These are phyloP conservation scores for Selaginella tamariscina DNA, from an alignment of 75 land plant species.

Conservation along the genomic window DNA sequence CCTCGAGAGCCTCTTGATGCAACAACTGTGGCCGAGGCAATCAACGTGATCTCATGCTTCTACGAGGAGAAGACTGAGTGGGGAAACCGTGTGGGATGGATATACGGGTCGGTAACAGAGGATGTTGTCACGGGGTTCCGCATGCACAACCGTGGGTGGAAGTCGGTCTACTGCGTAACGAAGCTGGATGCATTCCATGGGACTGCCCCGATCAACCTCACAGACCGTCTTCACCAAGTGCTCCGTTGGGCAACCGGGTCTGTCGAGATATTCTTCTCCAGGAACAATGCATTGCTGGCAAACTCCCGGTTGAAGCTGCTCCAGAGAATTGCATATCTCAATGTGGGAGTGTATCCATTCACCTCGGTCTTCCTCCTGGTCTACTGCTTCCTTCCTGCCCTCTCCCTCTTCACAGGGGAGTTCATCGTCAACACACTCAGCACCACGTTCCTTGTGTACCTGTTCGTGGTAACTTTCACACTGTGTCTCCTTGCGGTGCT, in stretches of 20 bases:
- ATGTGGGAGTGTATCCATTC: slow-evolving; percentile 47
- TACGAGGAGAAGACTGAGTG: slow-evolving; percentile 61
- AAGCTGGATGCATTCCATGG: slow-evolving; percentile 66
- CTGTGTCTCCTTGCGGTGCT: slow-evolving; percentile 50
- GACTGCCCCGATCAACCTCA: slow-evolving; percentile 66
- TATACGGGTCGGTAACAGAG: slow-evolving; percentile 66
- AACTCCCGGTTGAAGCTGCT: slow-evolving; percentile 34
- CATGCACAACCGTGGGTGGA: slow-evolving; percentile 66
- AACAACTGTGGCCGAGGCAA: slow-evolving; percentile 45
- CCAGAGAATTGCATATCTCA: slow-evolving; percentile 47
- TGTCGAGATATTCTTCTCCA: slow-evolving; percentile 61
- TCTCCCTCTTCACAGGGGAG: slow-evolving; percentile 48
- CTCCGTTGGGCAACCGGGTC: slow-evolving; percentile 72
- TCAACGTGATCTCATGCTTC: slow-evolving; percentile 43
- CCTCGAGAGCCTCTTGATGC: slow-evolving; percentile 38
- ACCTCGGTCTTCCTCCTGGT: slow-evolving; percentile 44
- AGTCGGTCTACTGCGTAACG: slow-evolving; percentile 53
- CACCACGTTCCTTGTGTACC: slow-evolving; percentile 42
- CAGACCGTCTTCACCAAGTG: slow-evolving; percentile 60
- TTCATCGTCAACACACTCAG: slow-evolving; percentile 43
- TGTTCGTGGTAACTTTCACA: slow-evolving; percentile 41
- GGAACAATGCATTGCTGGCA: slow-evolving; percentile 55
- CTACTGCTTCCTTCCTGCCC: slow-evolving; percentile 62
- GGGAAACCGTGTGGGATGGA: slow-evolving; percentile 57
- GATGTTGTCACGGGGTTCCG: slow-evolving; percentile 72